These are phyloP conservation scores for Urtica urens DNA, from an alignment of 306 rosid species.

Conservation along the genomic window DNA sequence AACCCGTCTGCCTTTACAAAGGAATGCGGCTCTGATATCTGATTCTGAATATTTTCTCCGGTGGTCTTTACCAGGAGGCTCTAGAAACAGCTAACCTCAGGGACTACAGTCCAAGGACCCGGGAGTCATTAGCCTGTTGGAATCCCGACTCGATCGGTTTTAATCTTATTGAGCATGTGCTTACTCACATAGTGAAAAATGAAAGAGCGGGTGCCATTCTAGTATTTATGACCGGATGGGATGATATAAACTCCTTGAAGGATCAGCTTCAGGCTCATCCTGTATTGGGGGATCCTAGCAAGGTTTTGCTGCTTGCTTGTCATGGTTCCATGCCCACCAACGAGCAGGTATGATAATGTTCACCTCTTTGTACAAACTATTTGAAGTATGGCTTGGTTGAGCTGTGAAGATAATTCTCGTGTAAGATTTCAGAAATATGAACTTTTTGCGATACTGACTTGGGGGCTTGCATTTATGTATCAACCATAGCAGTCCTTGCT, in stretches of 20 bases:
- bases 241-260: slow-evolving; percentile 44
- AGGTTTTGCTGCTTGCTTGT: slow-evolving; percentile 47
- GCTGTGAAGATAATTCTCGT: too few species aligned
- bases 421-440: too few species aligned
- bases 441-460: too few species aligned
- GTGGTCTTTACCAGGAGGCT: slow-evolving; percentile 33
- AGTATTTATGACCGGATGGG: slow-evolving; percentile 62
- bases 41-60: neutral
- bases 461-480: too few species aligned
- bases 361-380: neutral
- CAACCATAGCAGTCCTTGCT: too few species aligned
- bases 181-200: slow-evolving; percentile 31
- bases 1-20: neutral
- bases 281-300: slow-evolving; percentile 42
- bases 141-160: slow-evolving; percentile 52
- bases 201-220: slow-evolving; percentile 48
- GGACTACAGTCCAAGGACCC: slow-evolving; percentile 28
- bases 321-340: slow-evolving; percentile 55
- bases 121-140: slow-evolving; percentile 38
- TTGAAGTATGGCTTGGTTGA: too few species aligned
- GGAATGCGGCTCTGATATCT: slow-evolving; percentile 1
- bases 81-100: slow-evolving; percentile 36
- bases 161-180: slow-evolving; percentile 40
- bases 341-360: slow-evolving; percentile 33
- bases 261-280: slow-evolving; percentile 48